Evolutionary conservation across 495 filamentous ascomycete genomes (phyloP).

Genomic region (Pseudevernia furfuracea): DNA sequence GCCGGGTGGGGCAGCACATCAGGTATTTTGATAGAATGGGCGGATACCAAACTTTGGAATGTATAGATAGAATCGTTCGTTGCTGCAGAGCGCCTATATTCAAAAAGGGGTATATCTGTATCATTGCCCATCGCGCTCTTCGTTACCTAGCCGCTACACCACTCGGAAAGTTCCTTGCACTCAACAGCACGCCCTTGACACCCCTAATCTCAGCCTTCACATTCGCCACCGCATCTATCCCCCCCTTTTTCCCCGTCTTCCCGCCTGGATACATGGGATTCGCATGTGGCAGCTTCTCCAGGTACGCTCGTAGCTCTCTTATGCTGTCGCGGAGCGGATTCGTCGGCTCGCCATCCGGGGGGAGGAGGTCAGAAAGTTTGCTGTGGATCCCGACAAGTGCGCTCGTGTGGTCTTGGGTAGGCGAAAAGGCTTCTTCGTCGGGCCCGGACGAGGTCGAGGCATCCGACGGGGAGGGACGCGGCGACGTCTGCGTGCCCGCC

Average conservation of each 20-base stretch:
- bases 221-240: conserved; percentile 68
- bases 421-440: background rate
- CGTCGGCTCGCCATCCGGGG: conserved; percentile 23
- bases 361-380: conserved; percentile 9
- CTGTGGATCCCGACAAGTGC: conserved; percentile 9
- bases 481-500: conserved; percentile 76
- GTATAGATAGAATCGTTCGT: too few species aligned
- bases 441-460: conserved; percentile 22
- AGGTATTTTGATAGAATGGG: background rate
- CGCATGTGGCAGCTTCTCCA: conserved; percentile 39
- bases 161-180: conserved; percentile 57
- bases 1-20: background rate
- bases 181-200: conserved; percentile 88
- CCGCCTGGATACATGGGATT: conserved; percentile 31
- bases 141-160: conserved; percentile 9
- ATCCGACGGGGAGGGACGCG: conserved; percentile 36
- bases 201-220: conserved; percentile 79
- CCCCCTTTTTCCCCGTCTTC: conserved; percentile 40
- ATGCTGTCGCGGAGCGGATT: conserved; percentile 35
- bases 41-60: background rate
- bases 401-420: background rate
- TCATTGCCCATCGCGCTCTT: background rate
- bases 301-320: conserved; percentile 44
- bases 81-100: background rate
- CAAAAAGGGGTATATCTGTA: background rate